Evolutionary conservation across 2,329 filamentous ascomycete species (phyloP).

Genomic region (Penicillium sp.): DNA sequence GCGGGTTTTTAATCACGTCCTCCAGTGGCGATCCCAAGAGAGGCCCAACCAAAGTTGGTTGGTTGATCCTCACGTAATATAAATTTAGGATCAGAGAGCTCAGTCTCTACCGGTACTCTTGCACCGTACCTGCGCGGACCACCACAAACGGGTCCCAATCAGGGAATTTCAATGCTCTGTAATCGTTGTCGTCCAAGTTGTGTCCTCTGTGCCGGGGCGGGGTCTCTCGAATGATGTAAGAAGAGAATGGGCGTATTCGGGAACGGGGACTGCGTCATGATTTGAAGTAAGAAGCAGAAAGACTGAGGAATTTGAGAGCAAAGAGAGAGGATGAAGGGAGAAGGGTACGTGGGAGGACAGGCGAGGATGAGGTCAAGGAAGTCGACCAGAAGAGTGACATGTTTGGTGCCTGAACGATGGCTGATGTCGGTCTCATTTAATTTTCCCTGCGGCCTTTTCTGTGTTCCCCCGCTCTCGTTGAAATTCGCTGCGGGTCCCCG

Average conservation of each 20-base stretch:
- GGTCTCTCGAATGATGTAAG: conserved; percentile 24
- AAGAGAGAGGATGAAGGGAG: conserved; percentile 5
- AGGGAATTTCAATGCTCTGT: conserved; percentile 9
- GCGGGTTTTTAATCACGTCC: background rate
- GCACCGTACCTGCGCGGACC: background rate
- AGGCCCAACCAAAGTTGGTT: background rate
- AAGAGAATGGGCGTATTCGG: conserved; percentile 20
- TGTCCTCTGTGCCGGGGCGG: conserved; percentile 15
- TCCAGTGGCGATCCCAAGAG: conserved; percentile 13
- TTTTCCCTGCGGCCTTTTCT: background rate
- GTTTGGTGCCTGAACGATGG: conserved; percentile 16
- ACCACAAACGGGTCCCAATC: conserved; percentile 6
- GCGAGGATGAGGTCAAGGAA: background rate
- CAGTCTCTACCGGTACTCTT: conserved; percentile 3
- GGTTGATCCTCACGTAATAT: background rate
- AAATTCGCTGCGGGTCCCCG: too few species aligned
- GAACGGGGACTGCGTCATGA: conserved; percentile 31
- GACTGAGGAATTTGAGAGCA: conserved; percentile 2
- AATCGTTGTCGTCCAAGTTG: conserved; percentile 8
- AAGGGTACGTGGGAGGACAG: conserved; percentile 1
- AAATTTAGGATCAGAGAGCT: background rate
- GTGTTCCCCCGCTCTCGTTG: conserved; percentile 1
- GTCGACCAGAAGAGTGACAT: background rate
- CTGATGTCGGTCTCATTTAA: conserved; percentile 3
- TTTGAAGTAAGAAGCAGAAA: conserved; percentile 17